Percentiles rank a stretch among this genome's conserved stretches.
phyloP scores from a whole-genome alignment of 2,329 filamentous ascomycete genomes.

The Amesomyces nigricolor region DNA sequence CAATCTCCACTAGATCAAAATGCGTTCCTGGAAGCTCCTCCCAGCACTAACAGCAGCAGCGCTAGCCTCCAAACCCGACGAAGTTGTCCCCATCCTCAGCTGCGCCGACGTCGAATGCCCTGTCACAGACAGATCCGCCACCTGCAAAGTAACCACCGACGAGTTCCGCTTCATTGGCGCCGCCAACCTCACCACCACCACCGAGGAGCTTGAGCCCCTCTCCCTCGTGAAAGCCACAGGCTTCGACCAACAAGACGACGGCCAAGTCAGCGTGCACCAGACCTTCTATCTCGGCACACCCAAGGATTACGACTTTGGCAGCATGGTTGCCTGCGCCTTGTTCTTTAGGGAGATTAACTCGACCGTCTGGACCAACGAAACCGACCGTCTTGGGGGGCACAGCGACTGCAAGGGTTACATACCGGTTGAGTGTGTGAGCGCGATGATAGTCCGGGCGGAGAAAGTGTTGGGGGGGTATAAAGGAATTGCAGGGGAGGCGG shows the following conservation, averaged over 20 bases:
- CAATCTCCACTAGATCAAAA: too few species aligned
- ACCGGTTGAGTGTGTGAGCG: constrained; percentile 1
- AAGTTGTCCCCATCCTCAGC: constrained; percentile 4
- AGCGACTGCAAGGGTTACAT: constrained; percentile 4
- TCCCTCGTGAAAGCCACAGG: constrained; percentile 10
- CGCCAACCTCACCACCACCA: not conserved
- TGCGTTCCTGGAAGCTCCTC: too few species aligned
- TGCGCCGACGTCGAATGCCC: constrained; percentile 15
- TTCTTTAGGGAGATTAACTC: constrained; percentile 2
- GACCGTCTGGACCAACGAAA: not conserved
- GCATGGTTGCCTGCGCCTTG: constrained; percentile 4
- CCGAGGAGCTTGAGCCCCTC: not conserved
- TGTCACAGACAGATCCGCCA: not conserved
- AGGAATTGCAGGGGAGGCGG: not conserved
- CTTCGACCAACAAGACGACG: not conserved
- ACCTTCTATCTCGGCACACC: constrained; percentile 12
- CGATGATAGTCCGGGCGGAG: constrained; percentile 2
- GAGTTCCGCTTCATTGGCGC: not conserved
- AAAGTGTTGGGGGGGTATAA: not conserved
- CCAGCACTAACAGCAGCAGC: too few species aligned
- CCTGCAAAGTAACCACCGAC: constrained; percentile 6
- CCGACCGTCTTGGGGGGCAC: not conserved
- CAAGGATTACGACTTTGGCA: not conserved
- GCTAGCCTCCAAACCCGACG: too few species aligned
- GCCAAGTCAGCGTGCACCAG: not conserved